Base-by-base conservation (phyloP, 345 rosid species). In the Aurinia saxatilis region DNA sequence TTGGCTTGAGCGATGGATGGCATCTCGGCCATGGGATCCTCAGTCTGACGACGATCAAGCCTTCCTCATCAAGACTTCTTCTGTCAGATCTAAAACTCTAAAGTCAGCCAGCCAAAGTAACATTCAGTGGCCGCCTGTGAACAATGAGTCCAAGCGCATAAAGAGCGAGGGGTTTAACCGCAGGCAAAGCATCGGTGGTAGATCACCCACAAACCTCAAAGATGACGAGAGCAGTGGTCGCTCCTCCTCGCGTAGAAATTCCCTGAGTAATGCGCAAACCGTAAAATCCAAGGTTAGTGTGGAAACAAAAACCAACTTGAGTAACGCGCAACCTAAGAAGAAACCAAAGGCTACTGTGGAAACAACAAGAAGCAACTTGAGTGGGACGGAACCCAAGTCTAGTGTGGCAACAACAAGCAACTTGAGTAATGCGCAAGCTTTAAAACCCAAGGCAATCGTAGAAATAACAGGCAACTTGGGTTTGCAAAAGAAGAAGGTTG, bases 1-100 rank as follows among this genome's bases (percentile, higher is more conserved):
- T 51, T 72, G 75, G 75, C 61, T 72, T 23, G 75, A 72, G 7
- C 8, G 75, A 12, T 72, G 75, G 75, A 72, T 72, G 71, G 75
- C 71, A 42, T 64, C 75, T 50, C 75, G 75, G 37, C 75, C 75
- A 2, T 72, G 70, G 75, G 75, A 72, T 57, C 30, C 69, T 49
- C 40, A 70, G 21, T 63, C 74, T 7, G 39, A 15, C 6, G 74
- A 70, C 0, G 65, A 63, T 25, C 64, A 63, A 34, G 10, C 18
- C 44, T 60, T 56, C 2, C 0, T 60, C 37, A 61, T 61, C 42
- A 53, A 61, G 73, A 45, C 56, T 61, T 69, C 68, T 53, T 57
- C 67, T 52, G 65, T 59, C 2, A 70, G 69, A 23, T 23, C 64
- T 38, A 55, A 39, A 38, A 35, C 57, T 37, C 45, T 4, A 9